phyloP scores from a whole-genome alignment of 1,139 yeast species.

The Nakaseomyces nivariensis region DNA sequence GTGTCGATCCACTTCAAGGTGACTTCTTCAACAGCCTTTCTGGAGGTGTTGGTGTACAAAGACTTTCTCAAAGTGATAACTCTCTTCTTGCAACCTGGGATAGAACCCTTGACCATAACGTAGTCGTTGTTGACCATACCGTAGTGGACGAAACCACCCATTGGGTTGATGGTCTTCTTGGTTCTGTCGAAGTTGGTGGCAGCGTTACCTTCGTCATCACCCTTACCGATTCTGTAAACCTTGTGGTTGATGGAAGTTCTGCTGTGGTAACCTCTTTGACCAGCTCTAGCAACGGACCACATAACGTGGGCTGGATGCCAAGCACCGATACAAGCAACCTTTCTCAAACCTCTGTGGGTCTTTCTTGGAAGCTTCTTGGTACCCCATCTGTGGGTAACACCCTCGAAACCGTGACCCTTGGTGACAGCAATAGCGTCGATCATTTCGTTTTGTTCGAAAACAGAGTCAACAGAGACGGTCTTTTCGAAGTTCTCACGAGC shows the following conservation, averaged over 20 bases:
- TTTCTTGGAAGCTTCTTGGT: conserved; percentile 99
- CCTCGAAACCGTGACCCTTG: conserved; percentile 99
- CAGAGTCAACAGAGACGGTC: conserved; percentile 92
- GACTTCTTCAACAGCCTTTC: conserved; percentile 95
- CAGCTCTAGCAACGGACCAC: conserved; percentile 99
- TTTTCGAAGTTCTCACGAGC: conserved; percentile 99
- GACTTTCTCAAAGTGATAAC: conserved; percentile 98
- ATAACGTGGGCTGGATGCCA: conserved; percentile 99
- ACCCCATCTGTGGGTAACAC: conserved; percentile 99
- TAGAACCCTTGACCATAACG: conserved; percentile 94
- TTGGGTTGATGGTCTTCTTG: conserved; percentile 97
- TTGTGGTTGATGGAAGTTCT: conserved; percentile 99
- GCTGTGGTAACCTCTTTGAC: conserved; percentile 99
- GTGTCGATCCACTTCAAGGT: conserved; percentile 99
- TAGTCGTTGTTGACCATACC: conserved; percentile 97
- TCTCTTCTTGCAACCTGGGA: conserved; percentile 99
- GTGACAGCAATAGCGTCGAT: conserved; percentile 98
- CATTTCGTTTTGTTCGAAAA: conserved; percentile 97
- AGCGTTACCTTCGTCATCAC: conserved; percentile 87
- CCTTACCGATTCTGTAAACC: conserved; percentile 98
- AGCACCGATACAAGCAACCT: conserved; percentile 99
- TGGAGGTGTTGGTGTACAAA: conserved; percentile 93
- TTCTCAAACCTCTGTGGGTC: conserved; percentile 99
- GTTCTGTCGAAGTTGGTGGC: conserved; percentile 98
- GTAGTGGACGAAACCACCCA: conserved; percentile 99